phyloP scores from a whole-genome alignment of 2,329 filamentous ascomycete species.

The Coniochaeta hoffmannii region DNA sequence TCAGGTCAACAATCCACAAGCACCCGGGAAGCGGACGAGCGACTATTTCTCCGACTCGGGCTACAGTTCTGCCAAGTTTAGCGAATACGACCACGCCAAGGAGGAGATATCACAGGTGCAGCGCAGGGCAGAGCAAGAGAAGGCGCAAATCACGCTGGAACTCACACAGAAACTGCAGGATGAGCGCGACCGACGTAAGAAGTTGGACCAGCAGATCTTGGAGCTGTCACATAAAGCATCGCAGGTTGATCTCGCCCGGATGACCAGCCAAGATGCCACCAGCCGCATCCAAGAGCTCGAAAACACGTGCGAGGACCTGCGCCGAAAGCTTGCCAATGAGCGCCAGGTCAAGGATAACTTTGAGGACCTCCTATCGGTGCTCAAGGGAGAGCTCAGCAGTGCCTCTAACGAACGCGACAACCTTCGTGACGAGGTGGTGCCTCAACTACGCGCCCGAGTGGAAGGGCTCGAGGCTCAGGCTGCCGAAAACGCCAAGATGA shows the following conservation, averaged over 20 bases:
- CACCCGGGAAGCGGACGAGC: slow-evolving; percentile 68
- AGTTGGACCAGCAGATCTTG: slow-evolving; percentile 77
- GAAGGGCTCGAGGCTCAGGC: slow-evolving; percentile 73
- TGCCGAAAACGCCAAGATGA: slow-evolving; percentile 62
- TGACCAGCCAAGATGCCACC: slow-evolving; percentile 44
- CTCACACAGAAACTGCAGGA: slow-evolving; percentile 82
- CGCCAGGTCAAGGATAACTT: slow-evolving; percentile 85
- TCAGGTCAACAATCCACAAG: slow-evolving; percentile 56
- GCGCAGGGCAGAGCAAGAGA: slow-evolving; percentile 81
- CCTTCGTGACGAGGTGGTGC: slow-evolving; percentile 79
- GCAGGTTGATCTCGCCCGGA: slow-evolving; percentile 46
- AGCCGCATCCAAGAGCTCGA: slow-evolving; percentile 72
- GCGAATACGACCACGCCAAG: slow-evolving; percentile 54
- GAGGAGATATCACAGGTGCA: slow-evolving; percentile 78
- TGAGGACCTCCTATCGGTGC: slow-evolving; percentile 79
- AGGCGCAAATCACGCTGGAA: slow-evolving; percentile 77
- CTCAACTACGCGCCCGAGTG: slow-evolving; percentile 66
- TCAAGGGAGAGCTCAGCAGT: slow-evolving; percentile 74
- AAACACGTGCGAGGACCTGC: slow-evolving; percentile 70
- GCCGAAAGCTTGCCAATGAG: slow-evolving; percentile 77
- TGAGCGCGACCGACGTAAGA: slow-evolving; percentile 67
- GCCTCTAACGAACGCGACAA: slow-evolving; percentile 87
- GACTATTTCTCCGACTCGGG: slow-evolving; percentile 98
- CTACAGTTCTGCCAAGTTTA: slow-evolving; percentile 73
- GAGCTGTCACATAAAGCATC: slow-evolving; percentile 73